These are phyloP conservation scores for Xylariaceae sp. DNA, from an alignment of 2,329 filamentous ascomycete species.

Conservation along the genomic window DNA sequence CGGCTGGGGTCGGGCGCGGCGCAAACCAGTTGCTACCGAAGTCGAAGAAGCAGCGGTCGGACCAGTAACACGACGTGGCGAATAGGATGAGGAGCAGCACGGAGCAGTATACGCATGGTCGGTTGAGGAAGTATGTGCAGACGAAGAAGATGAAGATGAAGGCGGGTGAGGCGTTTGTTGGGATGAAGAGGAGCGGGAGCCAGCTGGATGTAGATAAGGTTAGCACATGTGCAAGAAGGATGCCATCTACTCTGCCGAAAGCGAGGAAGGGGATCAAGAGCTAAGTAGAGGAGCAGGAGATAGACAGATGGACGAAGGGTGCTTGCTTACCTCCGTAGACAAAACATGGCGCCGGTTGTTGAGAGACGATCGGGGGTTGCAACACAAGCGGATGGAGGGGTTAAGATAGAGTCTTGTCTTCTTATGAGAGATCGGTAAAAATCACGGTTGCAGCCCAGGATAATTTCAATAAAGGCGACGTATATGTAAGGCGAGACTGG, in stretches of 20 bases:
- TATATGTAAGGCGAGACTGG: too few relatives aligned
- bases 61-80: conserved; percentile 86
- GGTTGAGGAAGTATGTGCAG: conserved; percentile 92
- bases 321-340: conserved; percentile 51
- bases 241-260: not conserved
- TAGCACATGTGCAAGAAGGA: conserved; percentile 3
- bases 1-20: conserved; percentile 51
- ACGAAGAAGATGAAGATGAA: conserved; percentile 88
- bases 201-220: conserved; percentile 52
- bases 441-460: too few relatives aligned
- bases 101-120: conserved; percentile 96
- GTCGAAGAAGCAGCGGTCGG: conserved; percentile 88
- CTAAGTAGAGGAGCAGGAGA: too few relatives aligned
- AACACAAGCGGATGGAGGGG: too few relatives aligned
- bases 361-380: not conserved
- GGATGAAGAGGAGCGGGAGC: conserved; percentile 84
- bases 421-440: too few relatives aligned
- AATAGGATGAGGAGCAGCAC: conserved; percentile 93
- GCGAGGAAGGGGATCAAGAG: not conserved
- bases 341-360: conserved; percentile 48
- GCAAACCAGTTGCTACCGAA: conserved; percentile 91
- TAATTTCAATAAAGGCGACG: too few relatives aligned
- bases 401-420: too few relatives aligned
- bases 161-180: conserved; percentile 77
- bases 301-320: too few relatives aligned